These are phyloP conservation scores for Colletotrichum euphorbiae DNA, from an alignment of 2,329 filamentous ascomycete species.

Conservation along the genomic window DNA sequence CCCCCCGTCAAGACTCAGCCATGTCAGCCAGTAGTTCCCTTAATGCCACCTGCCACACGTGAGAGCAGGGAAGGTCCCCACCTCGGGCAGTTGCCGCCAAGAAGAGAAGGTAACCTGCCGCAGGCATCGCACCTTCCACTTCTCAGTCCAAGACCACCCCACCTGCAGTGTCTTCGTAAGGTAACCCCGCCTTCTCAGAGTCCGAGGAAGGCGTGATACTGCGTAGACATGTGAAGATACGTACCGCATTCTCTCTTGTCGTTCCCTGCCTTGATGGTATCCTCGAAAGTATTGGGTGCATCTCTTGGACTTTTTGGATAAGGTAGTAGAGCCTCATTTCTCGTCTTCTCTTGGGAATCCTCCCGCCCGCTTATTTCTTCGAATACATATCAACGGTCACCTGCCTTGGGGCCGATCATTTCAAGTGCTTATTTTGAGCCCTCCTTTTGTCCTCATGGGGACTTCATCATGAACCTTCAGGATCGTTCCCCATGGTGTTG, in stretches of 20 bases:
- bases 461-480: background rate
- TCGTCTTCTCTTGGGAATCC: constrained; percentile 24
- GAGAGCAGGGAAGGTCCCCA: background rate
- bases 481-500: constrained; percentile 1
- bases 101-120: background rate
- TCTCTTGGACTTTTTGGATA: constrained; percentile 26
- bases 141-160: no score
- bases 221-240: constrained; percentile 1
- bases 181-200: no score
- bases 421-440: constrained; percentile 28
- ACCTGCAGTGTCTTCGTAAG: no score
- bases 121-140: no score
- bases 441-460: background rate
- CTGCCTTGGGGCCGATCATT: constrained; percentile 20
- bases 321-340: constrained; percentile 35
- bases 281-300: constrained; percentile 27
- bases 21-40: no score
- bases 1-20: no score
- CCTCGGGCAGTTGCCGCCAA: background rate
- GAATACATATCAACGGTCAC: background rate
- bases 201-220: background rate
- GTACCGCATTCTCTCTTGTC: background rate
- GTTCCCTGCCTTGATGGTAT: constrained; percentile 19
- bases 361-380: constrained; percentile 18
- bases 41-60: constrained; percentile 23